Conservation (phyloP, 352 stramenopile species). For the Phytophthora citricola region DNA sequence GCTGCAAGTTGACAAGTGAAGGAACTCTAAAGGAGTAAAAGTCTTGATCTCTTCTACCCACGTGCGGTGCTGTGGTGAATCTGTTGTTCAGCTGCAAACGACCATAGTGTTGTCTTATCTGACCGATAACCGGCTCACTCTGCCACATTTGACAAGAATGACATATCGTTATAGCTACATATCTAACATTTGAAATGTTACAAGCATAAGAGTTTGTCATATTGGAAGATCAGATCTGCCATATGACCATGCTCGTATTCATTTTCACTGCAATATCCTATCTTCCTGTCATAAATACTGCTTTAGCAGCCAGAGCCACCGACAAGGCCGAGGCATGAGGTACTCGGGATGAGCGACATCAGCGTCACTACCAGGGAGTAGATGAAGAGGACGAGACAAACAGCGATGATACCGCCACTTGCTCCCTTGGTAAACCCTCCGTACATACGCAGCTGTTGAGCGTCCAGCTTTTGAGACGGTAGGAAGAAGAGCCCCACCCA, state of each 20-base stretch:
- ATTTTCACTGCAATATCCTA: slow-evolving; percentile 16
- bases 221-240: slow-evolving; percentile 8
- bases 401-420: slow-evolving; percentile 35
- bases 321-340: slow-evolving; percentile 43
- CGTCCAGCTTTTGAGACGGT: slow-evolving; percentile 75
- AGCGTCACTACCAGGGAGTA: slow-evolving; percentile 47
- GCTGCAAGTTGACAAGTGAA: slow-evolving; percentile 25
- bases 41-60: neutral
- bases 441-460: slow-evolving; percentile 74
- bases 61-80: slow-evolving; percentile 2
- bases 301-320: slow-evolving; percentile 42
- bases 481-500: slow-evolving; percentile 68
- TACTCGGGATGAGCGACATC: slow-evolving; percentile 47
- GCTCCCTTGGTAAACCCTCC: slow-evolving; percentile 64
- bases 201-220: neutral
- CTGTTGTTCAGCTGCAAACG: slow-evolving; percentile 18
- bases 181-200: no score
- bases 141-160: neutral
- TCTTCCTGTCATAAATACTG: slow-evolving; percentile 40
- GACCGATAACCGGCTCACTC: slow-evolving; percentile 23
- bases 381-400: slow-evolving; percentile 43
- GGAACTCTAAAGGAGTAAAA: neutral
- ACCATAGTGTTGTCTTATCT: slow-evolving; percentile 23
- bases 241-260: slow-evolving; percentile 10
- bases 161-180: no score